Evolutionary conservation across 2,329 filamentous ascomycete species (phyloP).

Genomic region (Grosmannia huntii): DNA sequence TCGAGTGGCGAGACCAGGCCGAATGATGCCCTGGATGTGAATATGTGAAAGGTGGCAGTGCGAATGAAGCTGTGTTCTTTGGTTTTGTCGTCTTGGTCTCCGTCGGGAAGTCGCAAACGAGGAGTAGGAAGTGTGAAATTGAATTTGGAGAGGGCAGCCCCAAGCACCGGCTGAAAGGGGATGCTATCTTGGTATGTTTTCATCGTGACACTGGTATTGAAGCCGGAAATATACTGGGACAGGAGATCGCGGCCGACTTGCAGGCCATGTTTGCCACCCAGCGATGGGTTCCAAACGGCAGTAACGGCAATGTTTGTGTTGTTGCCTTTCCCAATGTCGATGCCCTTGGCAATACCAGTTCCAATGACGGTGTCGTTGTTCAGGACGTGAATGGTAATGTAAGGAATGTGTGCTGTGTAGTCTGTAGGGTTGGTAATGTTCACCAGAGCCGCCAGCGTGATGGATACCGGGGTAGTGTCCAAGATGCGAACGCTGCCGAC

Average conservation of each 20-base stretch:
- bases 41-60: conserved; percentile 73
- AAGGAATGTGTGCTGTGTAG: conserved; percentile 75
- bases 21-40: conserved; percentile 79
- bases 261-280: conserved; percentile 48
- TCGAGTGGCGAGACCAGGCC: conserved; percentile 66
- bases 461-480: conserved; percentile 56
- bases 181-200: conserved; percentile 60
- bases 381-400: conserved; percentile 60
- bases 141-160: conserved; percentile 58
- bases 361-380: conserved; percentile 64
- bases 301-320: conserved; percentile 59
- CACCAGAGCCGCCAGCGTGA: conserved; percentile 58
- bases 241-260: conserved; percentile 58
- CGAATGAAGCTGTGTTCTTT: conserved; percentile 53
- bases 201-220: conserved; percentile 69
- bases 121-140: conserved; percentile 62
- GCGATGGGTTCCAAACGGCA: conserved; percentile 62
- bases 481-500: conserved; percentile 60
- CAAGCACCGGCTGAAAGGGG: conserved; percentile 59
- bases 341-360: conserved; percentile 53
- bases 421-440: conserved; percentile 86
- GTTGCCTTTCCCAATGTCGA: conserved; percentile 52
- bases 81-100: conserved; percentile 19
- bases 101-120: conserved; percentile 30
- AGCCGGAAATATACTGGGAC: conserved; percentile 77